A percentile compares a stretch with the other conserved stretches of the same genome.
phyloP scores from a whole-genome alignment of 2,329 filamentous ascomycete genomes.

The Aureobasidium sp. region DNA sequence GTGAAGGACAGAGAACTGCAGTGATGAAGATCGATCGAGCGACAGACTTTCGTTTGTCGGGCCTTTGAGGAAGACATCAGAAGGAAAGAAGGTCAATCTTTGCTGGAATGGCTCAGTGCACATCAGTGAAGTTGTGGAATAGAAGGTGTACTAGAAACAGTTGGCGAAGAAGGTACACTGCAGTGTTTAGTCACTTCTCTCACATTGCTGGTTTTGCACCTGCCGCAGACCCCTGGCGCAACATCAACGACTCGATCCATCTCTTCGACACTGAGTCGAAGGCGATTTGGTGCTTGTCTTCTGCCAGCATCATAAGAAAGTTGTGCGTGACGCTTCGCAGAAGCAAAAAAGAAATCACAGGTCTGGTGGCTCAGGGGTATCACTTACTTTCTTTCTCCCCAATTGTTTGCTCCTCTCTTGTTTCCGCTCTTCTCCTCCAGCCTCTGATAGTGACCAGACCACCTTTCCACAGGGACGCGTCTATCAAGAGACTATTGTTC shows the following conservation, averaged over 20 bases:
- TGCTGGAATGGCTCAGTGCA: no score
- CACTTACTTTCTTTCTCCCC: not conserved
- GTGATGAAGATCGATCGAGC: no score
- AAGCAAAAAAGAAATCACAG: not conserved
- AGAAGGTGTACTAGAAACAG: no score
- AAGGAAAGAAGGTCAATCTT: no score
- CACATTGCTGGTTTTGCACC: not conserved
- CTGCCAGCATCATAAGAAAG: no score
- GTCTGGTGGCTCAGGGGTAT: not conserved
- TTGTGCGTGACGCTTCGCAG: not conserved
- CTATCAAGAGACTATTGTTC: not conserved
- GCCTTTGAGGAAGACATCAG: no score
- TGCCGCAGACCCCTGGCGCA: not conserved
- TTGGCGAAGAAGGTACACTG: no score
- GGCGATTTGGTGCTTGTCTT: no score
- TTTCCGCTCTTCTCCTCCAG: not conserved
- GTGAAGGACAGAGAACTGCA: no score
- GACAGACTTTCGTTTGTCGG: no score
- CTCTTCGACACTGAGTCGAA: no score
- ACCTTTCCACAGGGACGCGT: not conserved
- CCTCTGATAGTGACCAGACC: constrained; percentile 1
- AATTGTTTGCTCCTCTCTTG: not conserved
- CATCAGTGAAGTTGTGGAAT: no score
- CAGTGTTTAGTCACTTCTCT: not conserved
- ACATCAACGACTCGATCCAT: not conserved